Base-by-base conservation (phyloP, 2,329 filamentous ascomycete species). In the Fusarium multiceps region DNA sequence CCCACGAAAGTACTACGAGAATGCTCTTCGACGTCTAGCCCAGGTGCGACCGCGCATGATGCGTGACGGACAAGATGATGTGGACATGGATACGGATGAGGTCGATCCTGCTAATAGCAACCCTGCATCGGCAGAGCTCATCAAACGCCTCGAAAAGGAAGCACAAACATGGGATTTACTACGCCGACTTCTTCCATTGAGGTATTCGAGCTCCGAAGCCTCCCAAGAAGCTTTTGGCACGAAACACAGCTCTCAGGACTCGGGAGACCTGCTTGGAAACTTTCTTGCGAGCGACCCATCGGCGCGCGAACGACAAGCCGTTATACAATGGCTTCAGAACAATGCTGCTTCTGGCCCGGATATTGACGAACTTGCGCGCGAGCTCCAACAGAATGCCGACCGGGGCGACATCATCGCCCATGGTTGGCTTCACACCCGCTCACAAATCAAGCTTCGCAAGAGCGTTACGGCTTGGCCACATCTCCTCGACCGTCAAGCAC, bases 371-470 rank as follows among this genome's bases (percentile, higher is more conserved):
- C 83, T 97, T 28, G 91, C 94, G 53, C 86, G 90, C 55, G 91
- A 95, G 59, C 86, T 94, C 56, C 91, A 94, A 77, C 86, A 89
- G 64, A 90, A 90, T 67, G 91, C 93, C 14, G 92, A 95, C 63
- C 86, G 93, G 74, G 92, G 92, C 12, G 93, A 94, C 51, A 89
- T 94, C 12, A 93, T 96, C 82, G 90, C 92, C 28, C 90, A 94
- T 78, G 95, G 95, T 42, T 98, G 94, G 93, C 88, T 98, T 68
- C 93, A 97, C 78, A 98, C 96, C 1, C 92, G 94, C 68, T 89
- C 93, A 62, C 90, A 91, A 49, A 93, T 99, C 80, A 99, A 99
- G 82, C 88, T 92, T 59, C 89, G 93, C 77, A 99, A 98, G 82
- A 90, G 92, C 61, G 82, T 96, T 69, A 88, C 92, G 63, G 87